Evolutionary conservation across 1,139 yeast genomes (phyloP).

Genomic region (Saccharomyces hybrid): DNA sequence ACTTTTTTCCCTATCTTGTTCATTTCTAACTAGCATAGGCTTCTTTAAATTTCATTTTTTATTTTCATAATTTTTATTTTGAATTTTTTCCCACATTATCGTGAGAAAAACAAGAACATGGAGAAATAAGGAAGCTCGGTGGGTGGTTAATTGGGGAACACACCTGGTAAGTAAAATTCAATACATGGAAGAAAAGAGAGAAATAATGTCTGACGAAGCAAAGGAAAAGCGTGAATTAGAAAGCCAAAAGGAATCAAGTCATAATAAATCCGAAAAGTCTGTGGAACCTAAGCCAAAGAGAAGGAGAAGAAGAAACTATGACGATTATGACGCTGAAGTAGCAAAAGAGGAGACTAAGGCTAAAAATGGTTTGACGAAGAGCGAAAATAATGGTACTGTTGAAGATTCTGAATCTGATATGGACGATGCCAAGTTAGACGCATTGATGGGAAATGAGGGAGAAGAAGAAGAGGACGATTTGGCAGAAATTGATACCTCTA

Average conservation of each 20-base stretch:
- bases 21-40: neutral
- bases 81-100: neutral
- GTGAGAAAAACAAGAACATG: neutral
- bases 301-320: slow-evolving; percentile 46
- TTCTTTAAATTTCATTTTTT: neutral
- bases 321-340: slow-evolving; percentile 41
- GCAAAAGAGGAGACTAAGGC: slow-evolving; percentile 36
- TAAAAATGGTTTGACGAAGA: slow-evolving; percentile 39
- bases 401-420: slow-evolving; percentile 46
- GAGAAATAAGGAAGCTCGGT: neutral
- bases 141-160: neutral
- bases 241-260: slow-evolving; percentile 14
- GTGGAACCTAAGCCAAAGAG: slow-evolving; percentile 19
- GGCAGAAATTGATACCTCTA: slow-evolving; percentile 74
- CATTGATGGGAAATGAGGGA: slow-evolving; percentile 42
- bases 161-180: neutral
- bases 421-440: slow-evolving; percentile 47
- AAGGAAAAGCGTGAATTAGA: slow-evolving; percentile 6
- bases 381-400: slow-evolving; percentile 37
- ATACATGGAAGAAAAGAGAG: neutral
- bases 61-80: neutral
- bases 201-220: slow-evolving; percentile 12
- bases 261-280: slow-evolving; percentile 10
- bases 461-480: slow-evolving; percentile 73
- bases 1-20: neutral